Evolutionary conservation across 768 basidiomycete species (phyloP), one percentile per base, ranked within the genome.

Genomic region (Tremella mesenterica): DNA sequence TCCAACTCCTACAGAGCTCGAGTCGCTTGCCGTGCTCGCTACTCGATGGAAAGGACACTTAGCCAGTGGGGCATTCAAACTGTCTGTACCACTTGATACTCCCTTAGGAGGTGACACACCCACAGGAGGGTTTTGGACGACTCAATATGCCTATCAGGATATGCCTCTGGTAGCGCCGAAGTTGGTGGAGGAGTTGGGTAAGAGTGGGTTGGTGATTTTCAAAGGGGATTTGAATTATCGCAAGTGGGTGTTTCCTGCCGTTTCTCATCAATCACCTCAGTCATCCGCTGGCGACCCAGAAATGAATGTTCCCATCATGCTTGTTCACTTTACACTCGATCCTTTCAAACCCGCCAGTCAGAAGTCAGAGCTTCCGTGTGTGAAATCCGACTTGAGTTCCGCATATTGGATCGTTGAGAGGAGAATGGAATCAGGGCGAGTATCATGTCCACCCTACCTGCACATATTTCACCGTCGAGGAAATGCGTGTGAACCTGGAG

Each of bases 31-130:
- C 10, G 65, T 70, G 3, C 80, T 95, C 76, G 83, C 82, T 1
- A 67, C 68, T 4, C 80, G 93, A 12, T 93, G 90, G 90, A 73
- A 79, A 52, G 58, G 57, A 4, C 85, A 92, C 70, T 70, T 95
- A n/a, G 75, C 80, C 1, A 65, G 77, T 12, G 90, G 85, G 1
- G 75, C 77, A 10, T 95, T 96, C 73, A 65, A 76, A 12, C 75
- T 96, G 7, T 85, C 85, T 18, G 83, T 88, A 1, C 81, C 85
- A 0, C 44, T 72, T 0, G 79, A 81, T 26, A 81, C 81, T 0
- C 75, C 77, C 0, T 72, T 88, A 0, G 85, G 85, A 9, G 75
- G 74, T 28, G 78, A 77, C 1, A 75, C 58, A 73, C 66, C 31
- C 36, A 21, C 16, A 18, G 69, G 67, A 10, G 65, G 71, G 38